Evolutionary conservation across 495 filamentous ascomycete species (phyloP).

Genomic region (Annulohypoxylon bovei): DNA sequence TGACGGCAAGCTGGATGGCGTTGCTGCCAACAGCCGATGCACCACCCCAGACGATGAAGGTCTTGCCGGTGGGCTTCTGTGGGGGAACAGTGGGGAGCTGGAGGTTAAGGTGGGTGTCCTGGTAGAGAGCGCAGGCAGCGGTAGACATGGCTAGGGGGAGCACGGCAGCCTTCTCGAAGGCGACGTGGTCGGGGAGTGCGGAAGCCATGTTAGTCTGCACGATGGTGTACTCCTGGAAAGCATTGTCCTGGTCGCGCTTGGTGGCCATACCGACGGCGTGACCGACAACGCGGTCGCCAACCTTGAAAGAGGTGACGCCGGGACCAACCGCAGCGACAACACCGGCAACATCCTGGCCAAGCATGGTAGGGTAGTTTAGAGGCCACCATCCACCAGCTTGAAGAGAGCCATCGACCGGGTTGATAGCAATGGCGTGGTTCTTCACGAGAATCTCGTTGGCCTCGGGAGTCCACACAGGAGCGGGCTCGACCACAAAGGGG

Average conservation of each 20-base stretch:
- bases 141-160: constrained; percentile 61
- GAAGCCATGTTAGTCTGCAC: constrained; percentile 41
- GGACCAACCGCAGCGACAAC: constrained; percentile 57
- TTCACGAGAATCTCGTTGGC: constrained; percentile 52
- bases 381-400: constrained; percentile 48
- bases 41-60: constrained; percentile 69
- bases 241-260: constrained; percentile 36
- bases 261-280: constrained; percentile 36
- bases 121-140: constrained; percentile 58
- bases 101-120: constrained; percentile 49
- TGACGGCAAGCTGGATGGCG: constrained; percentile 69
- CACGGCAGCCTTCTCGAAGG: constrained; percentile 55
- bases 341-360: constrained; percentile 65
- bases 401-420: constrained; percentile 60
- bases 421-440: constrained; percentile 53
- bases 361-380: constrained; percentile 57
- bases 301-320: constrained; percentile 54
- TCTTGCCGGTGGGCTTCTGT: constrained; percentile 48
- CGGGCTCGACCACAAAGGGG: constrained; percentile 47
- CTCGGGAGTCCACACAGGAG: constrained; percentile 45
- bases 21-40: constrained; percentile 66
- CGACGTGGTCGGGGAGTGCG: constrained; percentile 53
- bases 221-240: constrained; percentile 54
- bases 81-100: constrained; percentile 40
- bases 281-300: constrained; percentile 56